Conservation (phyloP, 768 basidiomycete species). For the Boletus sp. region DNA sequence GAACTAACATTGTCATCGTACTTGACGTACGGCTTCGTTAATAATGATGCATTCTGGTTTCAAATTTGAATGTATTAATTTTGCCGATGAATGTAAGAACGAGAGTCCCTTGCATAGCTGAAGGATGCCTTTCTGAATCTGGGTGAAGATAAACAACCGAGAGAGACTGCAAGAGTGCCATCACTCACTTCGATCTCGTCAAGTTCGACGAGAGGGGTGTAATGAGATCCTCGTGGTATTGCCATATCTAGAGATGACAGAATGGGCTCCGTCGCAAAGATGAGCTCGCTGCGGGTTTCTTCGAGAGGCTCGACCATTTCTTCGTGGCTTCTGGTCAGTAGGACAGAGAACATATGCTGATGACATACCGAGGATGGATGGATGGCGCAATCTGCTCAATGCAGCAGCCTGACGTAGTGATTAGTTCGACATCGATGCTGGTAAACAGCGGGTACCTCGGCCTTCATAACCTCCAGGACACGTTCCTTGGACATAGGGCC, state of each 20-base stretch:
- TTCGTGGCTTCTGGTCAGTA: slow-evolving; percentile 27
- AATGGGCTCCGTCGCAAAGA: slow-evolving; percentile 91
- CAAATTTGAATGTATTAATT: slow-evolving; percentile 88
- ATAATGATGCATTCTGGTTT: slow-evolving; percentile 85
- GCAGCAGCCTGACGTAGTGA: slow-evolving; percentile 64
- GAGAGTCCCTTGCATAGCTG: slow-evolving; percentile 87
- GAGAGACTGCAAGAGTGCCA: neutral
- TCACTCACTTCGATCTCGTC: slow-evolving; percentile 89
- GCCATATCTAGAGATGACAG: slow-evolving; percentile 78
- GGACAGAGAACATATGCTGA: neutral
- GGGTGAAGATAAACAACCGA: slow-evolving; percentile 6
- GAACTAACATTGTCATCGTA: neutral
- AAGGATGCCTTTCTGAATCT: slow-evolving; percentile 96
- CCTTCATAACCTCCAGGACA: slow-evolving; percentile 81
- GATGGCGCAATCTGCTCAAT: slow-evolving; percentile 82
- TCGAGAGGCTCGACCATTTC: slow-evolving; percentile 98
- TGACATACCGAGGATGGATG: slow-evolving; percentile 77
- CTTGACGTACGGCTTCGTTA: slow-evolving; percentile 70
- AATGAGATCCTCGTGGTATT: slow-evolving; percentile 60
- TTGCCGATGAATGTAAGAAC: slow-evolving; percentile 91
- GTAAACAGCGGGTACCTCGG: slow-evolving; percentile 59
- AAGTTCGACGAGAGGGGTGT: slow-evolving; percentile 66
- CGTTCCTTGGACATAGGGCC: slow-evolving; percentile 63
- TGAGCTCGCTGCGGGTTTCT: slow-evolving; percentile 83
- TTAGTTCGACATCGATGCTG: slow-evolving; percentile 6